These are phyloP conservation scores for Epichloe baconii DNA, from an alignment of 2,329 filamentous ascomycete genomes.

Conservation along the genomic window DNA sequence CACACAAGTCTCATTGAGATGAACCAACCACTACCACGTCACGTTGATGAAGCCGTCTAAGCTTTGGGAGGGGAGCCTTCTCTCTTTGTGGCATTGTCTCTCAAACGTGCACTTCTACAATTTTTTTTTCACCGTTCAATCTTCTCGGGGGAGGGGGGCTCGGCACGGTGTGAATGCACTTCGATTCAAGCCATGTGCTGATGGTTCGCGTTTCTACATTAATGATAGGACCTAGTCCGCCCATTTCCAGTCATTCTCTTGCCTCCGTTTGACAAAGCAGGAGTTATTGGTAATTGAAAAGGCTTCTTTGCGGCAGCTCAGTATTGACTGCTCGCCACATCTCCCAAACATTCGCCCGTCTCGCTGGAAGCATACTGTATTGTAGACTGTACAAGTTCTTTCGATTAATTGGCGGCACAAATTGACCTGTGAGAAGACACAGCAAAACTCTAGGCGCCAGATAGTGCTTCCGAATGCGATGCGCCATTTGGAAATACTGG, in stretches of 20 bases:
- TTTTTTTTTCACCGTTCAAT: too few relatives aligned
- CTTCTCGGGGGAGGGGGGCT: too few relatives aligned
- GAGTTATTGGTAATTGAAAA: constrained; percentile 22
- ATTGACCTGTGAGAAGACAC: constrained; percentile 77
- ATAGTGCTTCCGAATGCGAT: constrained; percentile 90
- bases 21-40: too few relatives aligned
- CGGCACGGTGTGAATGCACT: not conserved
- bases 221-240: constrained; percentile 12
- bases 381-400: constrained; percentile 92
- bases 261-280: constrained; percentile 19
- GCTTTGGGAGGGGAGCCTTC: too few relatives aligned
- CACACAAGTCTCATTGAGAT: too few relatives aligned
- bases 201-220: not conserved
- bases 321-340: constrained; percentile 66
- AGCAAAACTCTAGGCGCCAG: constrained; percentile 78
- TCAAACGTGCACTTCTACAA: too few relatives aligned
- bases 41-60: too few relatives aligned
- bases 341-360: constrained; percentile 65
- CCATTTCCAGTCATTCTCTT: constrained; percentile 17
- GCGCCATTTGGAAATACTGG: constrained; percentile 90
- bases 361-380: constrained; percentile 91
- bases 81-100: too few relatives aligned
- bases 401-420: constrained; percentile 88
- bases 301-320: constrained; percentile 31
- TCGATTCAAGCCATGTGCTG: not conserved